Evolutionary conservation across 345 rosid species (phyloP), one percentile per base, ranked within the genome.

Genomic region (Rhodamnia rubescens): DNA sequence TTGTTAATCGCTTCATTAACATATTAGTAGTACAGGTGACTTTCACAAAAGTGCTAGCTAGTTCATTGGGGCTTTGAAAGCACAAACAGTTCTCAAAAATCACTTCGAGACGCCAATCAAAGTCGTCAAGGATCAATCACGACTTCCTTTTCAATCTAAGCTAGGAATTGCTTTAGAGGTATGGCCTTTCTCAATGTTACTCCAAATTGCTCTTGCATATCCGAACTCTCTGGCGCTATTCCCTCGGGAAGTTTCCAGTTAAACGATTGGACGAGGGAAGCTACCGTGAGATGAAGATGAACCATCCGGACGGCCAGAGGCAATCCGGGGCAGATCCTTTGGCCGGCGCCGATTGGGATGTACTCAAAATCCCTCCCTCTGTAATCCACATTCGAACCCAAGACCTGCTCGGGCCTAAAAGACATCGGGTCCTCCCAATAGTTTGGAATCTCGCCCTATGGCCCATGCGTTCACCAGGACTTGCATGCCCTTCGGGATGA

Each of bases 291-390:
- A 69, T 86, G 89, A 57, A 88, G 57, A 69, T 86, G 89, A 57
- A 90, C 75, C 89, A 87, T 90, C n/a, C 86, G 83, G 22, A 57
- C 13, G 2, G 80, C 5, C 4, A 42, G 58, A 0, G 87, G 84
- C 89, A 84, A 74, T 12, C 90, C 89, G 2, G 90, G 90, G 49
- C 89, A 90, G 24, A 88, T 88, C 84, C 91, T 87, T 29, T 89
- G 84, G 11, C 91, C 90, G 1, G 90, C 87, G 7, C 91, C 90
- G 18, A 88, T 86, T 2, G 86, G 89, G 22, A 88, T 88, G 40
- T 40, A 86, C 89, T 88, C 86, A 11, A 86, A 88, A 44, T 84
- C 64, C n/a, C 81, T 82, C 47, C 87, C 89, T 29, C 32, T 86
- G 26, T 26, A 69, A 82, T 88, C 85, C 53, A 86, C 82, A 12